Conservation (phyloP, 2,329 filamentous ascomycete genomes). For the Ascocoryne sarcoides region DNA sequence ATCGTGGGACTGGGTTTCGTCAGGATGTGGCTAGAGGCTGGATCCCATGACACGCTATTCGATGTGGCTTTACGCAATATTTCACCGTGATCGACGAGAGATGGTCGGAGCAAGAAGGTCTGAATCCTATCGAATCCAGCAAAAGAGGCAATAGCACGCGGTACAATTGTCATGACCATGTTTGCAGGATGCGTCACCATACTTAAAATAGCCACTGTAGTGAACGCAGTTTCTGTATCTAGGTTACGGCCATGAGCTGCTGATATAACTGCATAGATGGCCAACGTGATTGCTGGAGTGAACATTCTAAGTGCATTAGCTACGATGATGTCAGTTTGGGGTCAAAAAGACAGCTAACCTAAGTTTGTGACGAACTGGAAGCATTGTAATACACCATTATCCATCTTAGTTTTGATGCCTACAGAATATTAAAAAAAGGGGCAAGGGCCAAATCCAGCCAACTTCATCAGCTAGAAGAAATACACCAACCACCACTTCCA, state of each 20-base stretch:
- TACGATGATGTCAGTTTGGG: conserved; percentile 5
- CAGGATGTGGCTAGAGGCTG: too few relatives aligned
- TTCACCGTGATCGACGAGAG: conserved; percentile 7
- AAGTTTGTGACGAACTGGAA: conserved; percentile 25
- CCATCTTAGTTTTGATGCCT: conserved; percentile 32
- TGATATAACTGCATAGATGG: conserved; percentile 13
- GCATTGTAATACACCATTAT: conserved; percentile 35
- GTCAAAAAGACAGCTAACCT: conserved; percentile 7
- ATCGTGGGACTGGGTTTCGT: conserved; percentile 4
- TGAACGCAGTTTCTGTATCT: conserved; percentile 16
- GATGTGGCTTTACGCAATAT: conserved; percentile 1
- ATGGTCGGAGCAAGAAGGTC: conserved; percentile 27
- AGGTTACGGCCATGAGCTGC: conserved; percentile 6
- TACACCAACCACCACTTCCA: conserved; percentile 34
- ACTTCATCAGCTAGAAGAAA: conserved; percentile 31
- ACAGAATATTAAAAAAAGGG: conserved; percentile 34
- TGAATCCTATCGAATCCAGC: conserved; percentile 20
- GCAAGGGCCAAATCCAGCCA: conserved; percentile 35
- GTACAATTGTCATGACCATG: conserved; percentile 18
- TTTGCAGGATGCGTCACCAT: conserved; percentile 20
- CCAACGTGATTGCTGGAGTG: conserved; percentile 17
- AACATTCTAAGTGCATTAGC: conserved; percentile 20
- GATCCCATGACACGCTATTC: too few relatives aligned
- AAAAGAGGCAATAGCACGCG: conserved; percentile 10
- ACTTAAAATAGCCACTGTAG: conserved; percentile 13